Evolutionary conservation across 345 rosid species (phyloP).

Genomic region (Citrus cavaleriei): DNA sequence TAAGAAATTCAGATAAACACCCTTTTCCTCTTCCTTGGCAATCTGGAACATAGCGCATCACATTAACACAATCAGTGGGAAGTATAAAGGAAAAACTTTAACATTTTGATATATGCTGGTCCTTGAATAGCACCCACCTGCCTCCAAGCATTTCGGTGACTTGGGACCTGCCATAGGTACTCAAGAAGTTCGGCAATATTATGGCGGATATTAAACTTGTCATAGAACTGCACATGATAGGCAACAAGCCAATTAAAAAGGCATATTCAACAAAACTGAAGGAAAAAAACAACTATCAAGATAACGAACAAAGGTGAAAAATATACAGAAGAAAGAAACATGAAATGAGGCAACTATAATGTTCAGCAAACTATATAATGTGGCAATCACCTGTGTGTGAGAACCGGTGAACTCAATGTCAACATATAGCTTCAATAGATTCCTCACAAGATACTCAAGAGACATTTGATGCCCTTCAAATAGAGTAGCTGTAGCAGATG

Average conservation of each 20-base stretch:
- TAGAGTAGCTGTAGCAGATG: conserved; percentile 72
- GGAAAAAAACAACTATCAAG: not conserved
- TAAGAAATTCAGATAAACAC: conserved; percentile 94
- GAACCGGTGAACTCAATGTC: conserved; percentile 99
- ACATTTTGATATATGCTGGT: not conserved
- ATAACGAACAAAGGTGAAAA: not conserved
- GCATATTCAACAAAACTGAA: not conserved
- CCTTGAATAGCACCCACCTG: conserved; percentile 46
- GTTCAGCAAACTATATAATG: not conserved
- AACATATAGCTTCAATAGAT: conserved; percentile 95
- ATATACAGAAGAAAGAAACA: not conserved
- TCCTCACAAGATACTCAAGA: conserved; percentile 92
- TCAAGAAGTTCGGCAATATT: conserved; percentile 97
- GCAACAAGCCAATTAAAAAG: conserved; percentile 1
- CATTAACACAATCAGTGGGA: not conserved
- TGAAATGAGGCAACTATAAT: not conserved
- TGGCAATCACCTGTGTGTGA: conserved; percentile 84
- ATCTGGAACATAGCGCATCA: conserved; percentile 51
- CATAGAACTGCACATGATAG: conserved; percentile 71
- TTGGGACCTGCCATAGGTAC: conserved; percentile 98
- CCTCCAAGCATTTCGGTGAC: conserved; percentile 97
- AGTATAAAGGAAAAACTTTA: not conserved
- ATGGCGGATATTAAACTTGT: conserved; percentile 96
- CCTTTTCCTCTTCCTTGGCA: conserved; percentile 99
- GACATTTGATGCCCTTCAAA: conserved; percentile 96